These are phyloP conservation scores for Neurospora africana DNA, from an alignment of 495 filamentous ascomycete species.

Conservation along the genomic window DNA sequence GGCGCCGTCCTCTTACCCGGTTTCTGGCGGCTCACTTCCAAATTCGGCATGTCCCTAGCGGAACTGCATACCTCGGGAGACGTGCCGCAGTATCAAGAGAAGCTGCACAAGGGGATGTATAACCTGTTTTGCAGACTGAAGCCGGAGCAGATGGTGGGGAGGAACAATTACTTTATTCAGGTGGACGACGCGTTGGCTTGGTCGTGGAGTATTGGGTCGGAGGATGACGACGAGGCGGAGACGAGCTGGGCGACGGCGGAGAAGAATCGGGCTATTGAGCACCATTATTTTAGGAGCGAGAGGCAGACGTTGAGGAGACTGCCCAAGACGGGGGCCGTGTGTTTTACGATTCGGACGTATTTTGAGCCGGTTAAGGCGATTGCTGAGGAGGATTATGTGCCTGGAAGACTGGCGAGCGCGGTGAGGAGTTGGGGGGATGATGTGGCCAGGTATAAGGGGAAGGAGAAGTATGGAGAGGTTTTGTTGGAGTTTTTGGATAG, in stretches of 20 bases:
- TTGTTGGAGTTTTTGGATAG: conserved; percentile 73
- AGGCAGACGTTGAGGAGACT: conserved; percentile 65
- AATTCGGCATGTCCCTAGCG: conserved; percentile 71
- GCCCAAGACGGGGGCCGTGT: conserved; percentile 63
- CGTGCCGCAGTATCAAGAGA: conserved; percentile 67
- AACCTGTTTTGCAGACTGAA: conserved; percentile 63
- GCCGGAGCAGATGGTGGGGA: conserved; percentile 52
- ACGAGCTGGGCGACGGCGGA: conserved; percentile 65
- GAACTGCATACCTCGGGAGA: conserved; percentile 78
- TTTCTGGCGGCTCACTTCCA: conserved; percentile 80
- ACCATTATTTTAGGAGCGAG: conserved; percentile 74
- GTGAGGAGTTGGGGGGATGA: conserved; percentile 80
- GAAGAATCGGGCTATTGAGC: conserved; percentile 62
- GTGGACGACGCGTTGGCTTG: conserved; percentile 63
- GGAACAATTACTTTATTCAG: conserved; percentile 66
- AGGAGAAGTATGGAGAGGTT: conserved; percentile 66
- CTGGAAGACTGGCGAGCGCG: conserved; percentile 60
- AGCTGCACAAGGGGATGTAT: conserved; percentile 74
- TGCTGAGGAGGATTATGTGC: conserved; percentile 57
- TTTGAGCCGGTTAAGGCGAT: conserved; percentile 61
- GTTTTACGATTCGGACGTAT: conserved; percentile 74
- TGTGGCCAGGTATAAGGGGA: conserved; percentile 76
- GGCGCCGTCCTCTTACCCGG: conserved; percentile 72
- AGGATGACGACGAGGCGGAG: conserved; percentile 45
- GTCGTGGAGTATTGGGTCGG: conserved; percentile 64